Evolutionary conservation across 225 moss, liverwort and hornwort genomes (phyloP), one percentile per base, ranked within the genome.

Genomic region (Marchantia polymorpha): DNA sequence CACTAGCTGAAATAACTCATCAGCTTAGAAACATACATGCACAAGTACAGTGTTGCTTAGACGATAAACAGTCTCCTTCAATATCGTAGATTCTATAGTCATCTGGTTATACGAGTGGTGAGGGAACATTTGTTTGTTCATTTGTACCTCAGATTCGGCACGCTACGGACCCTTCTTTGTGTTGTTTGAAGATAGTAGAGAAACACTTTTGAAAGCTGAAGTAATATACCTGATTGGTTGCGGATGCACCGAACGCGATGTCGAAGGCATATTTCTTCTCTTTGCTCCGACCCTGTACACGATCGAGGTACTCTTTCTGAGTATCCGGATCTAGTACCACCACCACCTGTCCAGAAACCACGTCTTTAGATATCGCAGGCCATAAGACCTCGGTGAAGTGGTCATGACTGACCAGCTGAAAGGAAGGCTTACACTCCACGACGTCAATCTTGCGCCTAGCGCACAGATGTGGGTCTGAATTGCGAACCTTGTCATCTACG

Each of bases 221-320:
- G 13, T 27, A 16, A 52, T 54, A 29, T 81, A 92, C 92, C 91
- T 83, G 84, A 85, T 93, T 93, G 27, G 84, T 89, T 39, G 93
- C 82, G 64, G 87, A 86, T 61, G 88, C 82, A 71, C 90, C 88
- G 73, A 93, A 93, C 39, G 93, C 93, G 61, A 93, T 86, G 87
- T 93, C 93, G 76, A 91, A 93, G 50, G 91, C 88, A 84, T 93
- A 93, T 74, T 85, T 91, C 83, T 90, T 93, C 77, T 93, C 93
- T 85, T 93, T 93, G 82, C 91, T 93, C 79, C 93, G 89, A 73
- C 89, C 89, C 78, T 93, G 93, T 73, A 93, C 90, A 81, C 93
- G 91, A 87, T 91, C 93, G 72, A 93, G 85, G 84, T 93, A 93
- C 72, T 93, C 93, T 81, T 93, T 93, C 73, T 78, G 82, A 27